Base-by-base conservation (phyloP, 495 filamentous ascomycete species). In the Penicillium antarcticum region DNA sequence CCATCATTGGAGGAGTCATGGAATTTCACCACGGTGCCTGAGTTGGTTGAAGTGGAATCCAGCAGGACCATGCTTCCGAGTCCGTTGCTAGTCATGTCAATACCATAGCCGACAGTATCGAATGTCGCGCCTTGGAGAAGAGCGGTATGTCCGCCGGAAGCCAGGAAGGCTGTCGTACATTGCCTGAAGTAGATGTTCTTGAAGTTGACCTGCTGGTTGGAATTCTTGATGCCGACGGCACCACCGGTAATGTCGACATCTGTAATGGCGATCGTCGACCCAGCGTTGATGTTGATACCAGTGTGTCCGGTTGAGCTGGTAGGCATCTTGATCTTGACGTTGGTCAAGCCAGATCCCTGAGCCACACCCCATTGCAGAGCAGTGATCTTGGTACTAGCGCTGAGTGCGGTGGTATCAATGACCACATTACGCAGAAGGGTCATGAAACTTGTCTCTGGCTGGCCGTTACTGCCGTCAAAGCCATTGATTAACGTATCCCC, bases 251-350 rank as follows among this genome's bases (percentile, higher is more conserved):
- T 76, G 13, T 65, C 69, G 31, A 73, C 67, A 46, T 78, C 65
- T 14, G 73, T 73, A 16, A 79, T 61, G 4, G 64, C 63, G 24
- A 68, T 73, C n/a, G 71, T 69, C 21, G 67, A 71, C 39, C 75
- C 74, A 13, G 65, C 68, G 5, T 57, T 54, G 37, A 69, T 53
- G 23, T 61, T 45, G 32, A 79, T 67, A 2, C 74, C 76, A 23
- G 79, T 76, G 48, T 88, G 82, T 14, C 77, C 79, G 42, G 69
- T 74, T 0, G 75, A 71, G 23, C 63, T 67, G 9, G 68, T 75
- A 1, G 69, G 67, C 86, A 91, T 88, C 49, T 81, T 75, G 66
- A 91, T 88, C 39, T 80, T 74, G 21, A 88, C 68, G 62, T 91
- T 90, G 51, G 87, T 87, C 49, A 89, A 67, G 51, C 81, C 83